phyloP scores from a whole-genome alignment of 768 basidiomycete species.

The Boletus sp. region DNA sequence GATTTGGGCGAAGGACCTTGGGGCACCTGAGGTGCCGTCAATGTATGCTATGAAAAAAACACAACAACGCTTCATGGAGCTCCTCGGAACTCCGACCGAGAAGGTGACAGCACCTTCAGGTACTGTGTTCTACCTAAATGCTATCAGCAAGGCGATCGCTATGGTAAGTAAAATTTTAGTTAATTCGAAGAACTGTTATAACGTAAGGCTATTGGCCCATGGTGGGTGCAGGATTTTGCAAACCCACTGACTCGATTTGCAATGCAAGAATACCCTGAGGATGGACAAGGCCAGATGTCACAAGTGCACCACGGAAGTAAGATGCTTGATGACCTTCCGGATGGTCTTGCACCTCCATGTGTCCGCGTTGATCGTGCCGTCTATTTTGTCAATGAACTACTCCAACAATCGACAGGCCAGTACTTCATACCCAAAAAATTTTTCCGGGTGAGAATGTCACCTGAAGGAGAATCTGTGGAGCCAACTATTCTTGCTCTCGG shows the following conservation, averaged over 20 bases:
- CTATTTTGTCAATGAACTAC: constrained; percentile 27
- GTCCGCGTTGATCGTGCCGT: constrained; percentile 15
- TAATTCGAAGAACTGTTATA: neutral
- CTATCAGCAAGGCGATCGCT: constrained; percentile 13
- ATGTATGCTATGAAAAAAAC: constrained; percentile 22
- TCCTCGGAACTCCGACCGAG: constrained; percentile 24
- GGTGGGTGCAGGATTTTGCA: constrained; percentile 12
- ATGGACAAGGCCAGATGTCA: constrained; percentile 14
- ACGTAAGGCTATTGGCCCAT: too few species aligned
- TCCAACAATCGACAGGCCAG: neutral
- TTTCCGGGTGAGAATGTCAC: neutral
- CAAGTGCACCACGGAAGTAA: constrained; percentile 30
- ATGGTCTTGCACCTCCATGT: constrained; percentile 24
- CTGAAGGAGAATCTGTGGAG: neutral
- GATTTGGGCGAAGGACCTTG: constrained; percentile 28
- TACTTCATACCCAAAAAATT: constrained; percentile 17
- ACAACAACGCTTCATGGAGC: constrained; percentile 13
- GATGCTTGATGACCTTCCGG: constrained; percentile 29
- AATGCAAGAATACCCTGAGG: constrained; percentile 32
- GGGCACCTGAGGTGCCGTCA: constrained; percentile 28
- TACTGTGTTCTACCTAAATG: constrained; percentile 32
- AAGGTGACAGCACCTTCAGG: constrained; percentile 20
- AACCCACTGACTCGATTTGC: constrained; percentile 20
- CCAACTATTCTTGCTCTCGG: neutral
- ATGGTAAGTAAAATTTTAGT: constrained; percentile 10